These are phyloP conservation scores for Trichoderma asperellum DNA, from an alignment of 2,329 filamentous ascomycete species.

Conservation along the genomic window DNA sequence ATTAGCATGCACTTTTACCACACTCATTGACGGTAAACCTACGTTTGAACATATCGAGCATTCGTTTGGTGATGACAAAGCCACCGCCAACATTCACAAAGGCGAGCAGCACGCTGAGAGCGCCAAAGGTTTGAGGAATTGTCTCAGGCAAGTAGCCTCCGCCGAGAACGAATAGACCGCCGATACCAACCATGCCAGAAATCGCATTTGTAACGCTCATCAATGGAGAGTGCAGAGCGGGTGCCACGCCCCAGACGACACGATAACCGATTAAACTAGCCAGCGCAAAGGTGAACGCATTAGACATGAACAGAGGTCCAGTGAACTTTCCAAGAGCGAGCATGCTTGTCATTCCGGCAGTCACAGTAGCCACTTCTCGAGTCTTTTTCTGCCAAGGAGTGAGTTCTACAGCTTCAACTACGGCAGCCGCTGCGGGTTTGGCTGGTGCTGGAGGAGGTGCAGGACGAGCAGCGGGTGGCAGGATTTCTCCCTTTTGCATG, in stretches of 20 bases:
- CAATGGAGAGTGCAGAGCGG: conserved; percentile 82
- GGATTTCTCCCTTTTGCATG: conserved; percentile 73
- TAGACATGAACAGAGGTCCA: conserved; percentile 83
- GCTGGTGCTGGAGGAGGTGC: conserved; percentile 58
- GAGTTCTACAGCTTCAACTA: conserved; percentile 61
- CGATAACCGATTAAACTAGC: conserved; percentile 86
- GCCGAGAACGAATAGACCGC: conserved; percentile 86
- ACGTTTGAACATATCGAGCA: conserved; percentile 90
- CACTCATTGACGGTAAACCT: conserved; percentile 35
- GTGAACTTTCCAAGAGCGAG: conserved; percentile 80
- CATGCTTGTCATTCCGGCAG: conserved; percentile 75
- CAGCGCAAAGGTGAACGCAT: conserved; percentile 81
- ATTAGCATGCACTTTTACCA: conserved; percentile 29
- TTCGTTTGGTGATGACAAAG: conserved; percentile 89
- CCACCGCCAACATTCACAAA: conserved; percentile 89
- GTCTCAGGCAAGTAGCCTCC: conserved; percentile 79
- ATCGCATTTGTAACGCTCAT: conserved; percentile 96
- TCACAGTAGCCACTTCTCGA: conserved; percentile 74
- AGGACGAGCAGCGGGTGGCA: conserved; percentile 75
- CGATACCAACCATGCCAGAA: conserved; percentile 87
- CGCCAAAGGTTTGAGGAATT: conserved; percentile 77
- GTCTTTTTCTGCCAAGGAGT: conserved; percentile 83
- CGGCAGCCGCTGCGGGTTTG: conserved; percentile 51
- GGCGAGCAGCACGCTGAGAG: conserved; percentile 77
- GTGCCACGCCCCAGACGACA: conserved; percentile 83